phyloP scores from a whole-genome alignment of 768 basidiomycete genomes.

The Boletus eberwhitei region DNA sequence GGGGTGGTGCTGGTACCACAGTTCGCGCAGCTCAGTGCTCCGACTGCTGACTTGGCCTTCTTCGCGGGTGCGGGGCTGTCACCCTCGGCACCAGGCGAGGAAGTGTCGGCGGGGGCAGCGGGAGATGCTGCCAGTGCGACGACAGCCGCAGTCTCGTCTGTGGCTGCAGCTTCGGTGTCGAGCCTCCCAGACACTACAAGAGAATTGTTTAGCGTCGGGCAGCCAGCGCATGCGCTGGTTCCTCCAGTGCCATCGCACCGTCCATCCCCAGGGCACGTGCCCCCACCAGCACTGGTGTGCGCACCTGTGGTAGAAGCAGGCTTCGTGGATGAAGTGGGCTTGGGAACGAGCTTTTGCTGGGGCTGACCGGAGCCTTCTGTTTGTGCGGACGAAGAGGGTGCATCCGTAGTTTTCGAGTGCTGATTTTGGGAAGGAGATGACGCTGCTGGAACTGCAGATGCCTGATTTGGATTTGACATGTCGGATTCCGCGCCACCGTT shows the following conservation, averaged over 20 bases:
- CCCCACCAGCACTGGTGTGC: slow-evolving; percentile 35
- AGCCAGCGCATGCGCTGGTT: slow-evolving; percentile 87
- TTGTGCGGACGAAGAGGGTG: slow-evolving; percentile 25
- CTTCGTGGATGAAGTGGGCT: slow-evolving; percentile 26
- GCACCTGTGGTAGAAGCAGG: slow-evolving; percentile 30
- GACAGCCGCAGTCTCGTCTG: slow-evolving; percentile 19
- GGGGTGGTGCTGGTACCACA: slow-evolving; percentile 90
- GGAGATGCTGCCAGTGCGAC: slow-evolving; percentile 24
- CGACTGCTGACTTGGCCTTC: slow-evolving; percentile 45
- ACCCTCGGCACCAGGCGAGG: slow-evolving; percentile 32
- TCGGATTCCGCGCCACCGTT: slow-evolving; percentile 35
- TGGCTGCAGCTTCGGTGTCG: slow-evolving; percentile 36
- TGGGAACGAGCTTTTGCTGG: slow-evolving; percentile 27
- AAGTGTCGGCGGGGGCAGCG: slow-evolving; percentile 29
- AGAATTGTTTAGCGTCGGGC: slow-evolving; percentile 94
- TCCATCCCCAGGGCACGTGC: slow-evolving; percentile 98
- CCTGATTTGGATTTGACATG: slow-evolving; percentile 36
- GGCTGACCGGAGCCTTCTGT: slow-evolving; percentile 23
- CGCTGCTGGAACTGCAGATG: slow-evolving; percentile 32
- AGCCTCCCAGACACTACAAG: slow-evolving; percentile 43
- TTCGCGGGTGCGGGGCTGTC: slow-evolving; percentile 32
- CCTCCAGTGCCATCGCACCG: slow-evolving; percentile 98
- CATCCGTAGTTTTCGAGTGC: slow-evolving; percentile 30
- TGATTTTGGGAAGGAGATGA: slow-evolving; percentile 30
- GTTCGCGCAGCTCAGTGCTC: slow-evolving; percentile 81